Evolutionary conservation across 169 alveolate species (phyloP).

Genomic region (Babesia ovata): DNA sequence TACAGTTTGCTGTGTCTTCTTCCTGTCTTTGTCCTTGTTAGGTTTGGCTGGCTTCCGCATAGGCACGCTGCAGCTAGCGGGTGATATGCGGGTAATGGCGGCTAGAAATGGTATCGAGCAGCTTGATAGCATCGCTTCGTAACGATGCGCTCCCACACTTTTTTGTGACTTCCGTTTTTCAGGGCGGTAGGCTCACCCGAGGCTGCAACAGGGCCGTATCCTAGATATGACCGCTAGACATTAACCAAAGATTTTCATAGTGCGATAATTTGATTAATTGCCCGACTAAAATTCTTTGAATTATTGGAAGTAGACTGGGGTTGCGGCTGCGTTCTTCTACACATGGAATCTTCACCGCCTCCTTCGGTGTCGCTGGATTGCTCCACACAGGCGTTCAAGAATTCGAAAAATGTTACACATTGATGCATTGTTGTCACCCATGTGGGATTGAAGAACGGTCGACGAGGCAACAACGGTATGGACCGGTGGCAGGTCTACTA

Average conservation of each 20-base stretch:
- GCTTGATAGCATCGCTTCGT: conserved; percentile 12
- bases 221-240: too few relatives aligned
- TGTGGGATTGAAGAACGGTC: too few relatives aligned
- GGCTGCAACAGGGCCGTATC: too few relatives aligned
- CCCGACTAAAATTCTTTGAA: neutral
- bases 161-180: too few relatives aligned
- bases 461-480: too few relatives aligned
- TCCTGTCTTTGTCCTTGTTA: conserved; percentile 30
- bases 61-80: conserved; percentile 34
- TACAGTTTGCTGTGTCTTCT: conserved; percentile 47
- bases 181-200: too few relatives aligned
- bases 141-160: neutral
- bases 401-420: too few relatives aligned
- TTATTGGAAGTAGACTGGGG: conserved; percentile 11
- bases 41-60: conserved; percentile 56
- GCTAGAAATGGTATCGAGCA: conserved; percentile 12
- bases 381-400: too few relatives aligned
- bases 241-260: too few relatives aligned
- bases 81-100: conserved; percentile 27
- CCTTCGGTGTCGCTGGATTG: too few relatives aligned
- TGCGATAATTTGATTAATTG: neutral
- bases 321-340: neutral
- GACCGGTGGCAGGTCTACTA: too few relatives aligned
- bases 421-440: too few relatives aligned
- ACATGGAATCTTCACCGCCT: neutral